These are phyloP conservation scores for Penicilliopsis zonata DNA, from an alignment of 495 filamentous ascomycete species.

Conservation along the genomic window DNA sequence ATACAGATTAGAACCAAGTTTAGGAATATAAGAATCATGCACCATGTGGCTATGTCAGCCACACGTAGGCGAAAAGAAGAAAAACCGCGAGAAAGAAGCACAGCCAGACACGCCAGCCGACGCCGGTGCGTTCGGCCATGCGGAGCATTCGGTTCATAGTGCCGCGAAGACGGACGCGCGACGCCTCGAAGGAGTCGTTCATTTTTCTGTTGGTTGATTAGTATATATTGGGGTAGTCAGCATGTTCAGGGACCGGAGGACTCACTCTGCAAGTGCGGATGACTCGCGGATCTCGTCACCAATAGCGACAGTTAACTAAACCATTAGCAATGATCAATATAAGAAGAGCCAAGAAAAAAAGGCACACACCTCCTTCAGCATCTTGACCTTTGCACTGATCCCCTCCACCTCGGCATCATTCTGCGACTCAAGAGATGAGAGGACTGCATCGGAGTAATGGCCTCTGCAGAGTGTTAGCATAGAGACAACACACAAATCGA, in stretches of 20 bases:
- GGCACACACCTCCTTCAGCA: constrained; percentile 75
- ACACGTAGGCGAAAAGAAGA: constrained; percentile 79
- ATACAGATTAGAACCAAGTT: too few relatives aligned
- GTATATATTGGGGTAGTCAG: background rate
- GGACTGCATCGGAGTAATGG: constrained; percentile 86
- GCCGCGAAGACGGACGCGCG: constrained; percentile 62
- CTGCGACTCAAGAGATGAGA: constrained; percentile 89
- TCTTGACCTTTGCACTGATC: constrained; percentile 78
- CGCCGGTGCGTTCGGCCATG: constrained; percentile 88
- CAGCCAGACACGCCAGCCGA: constrained; percentile 91
- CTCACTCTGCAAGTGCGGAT: constrained; percentile 56
- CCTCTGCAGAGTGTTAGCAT: constrained; percentile 58
- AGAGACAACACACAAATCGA: too few relatives aligned
- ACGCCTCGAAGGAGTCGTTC: constrained; percentile 82
- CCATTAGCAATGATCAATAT: constrained; percentile 3
- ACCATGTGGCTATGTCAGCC: constrained; percentile 63
- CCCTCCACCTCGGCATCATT: constrained; percentile 88
- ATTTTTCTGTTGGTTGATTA: constrained; percentile 10
- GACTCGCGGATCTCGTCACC: constrained; percentile 89
- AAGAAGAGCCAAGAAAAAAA: background rate
- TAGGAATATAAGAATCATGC: too few relatives aligned
- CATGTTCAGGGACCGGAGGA: background rate
- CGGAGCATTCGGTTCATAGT: constrained; percentile 96
- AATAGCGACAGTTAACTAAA: constrained; percentile 78
- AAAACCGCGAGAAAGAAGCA: constrained; percentile 73